Evolutionary conservation across 2,329 filamentous ascomycete genomes (phyloP).

Genomic region (Tolypocladium capitatum): DNA sequence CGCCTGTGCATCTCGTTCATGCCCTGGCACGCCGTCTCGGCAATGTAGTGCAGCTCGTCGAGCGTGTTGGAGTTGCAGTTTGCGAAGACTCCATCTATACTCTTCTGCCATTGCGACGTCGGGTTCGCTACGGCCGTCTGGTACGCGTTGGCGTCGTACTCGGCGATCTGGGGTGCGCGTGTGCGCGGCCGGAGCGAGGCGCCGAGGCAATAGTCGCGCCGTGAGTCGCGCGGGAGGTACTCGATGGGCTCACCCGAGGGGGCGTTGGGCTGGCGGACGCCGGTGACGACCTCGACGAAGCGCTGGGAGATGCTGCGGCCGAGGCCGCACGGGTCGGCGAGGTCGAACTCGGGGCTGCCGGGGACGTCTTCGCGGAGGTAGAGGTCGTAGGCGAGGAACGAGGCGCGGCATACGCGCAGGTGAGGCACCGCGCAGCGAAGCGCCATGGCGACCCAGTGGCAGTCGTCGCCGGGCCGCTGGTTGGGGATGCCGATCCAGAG

Average conservation of each 20-base stretch:
- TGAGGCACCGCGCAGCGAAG: conserved; percentile 21
- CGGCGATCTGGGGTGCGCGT: conserved; percentile 13
- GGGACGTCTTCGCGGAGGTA: conserved; percentile 20
- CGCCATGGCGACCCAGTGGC: conserved; percentile 28
- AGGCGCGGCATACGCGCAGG: conserved; percentile 28
- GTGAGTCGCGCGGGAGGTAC: conserved; percentile 17
- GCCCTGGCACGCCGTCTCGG: conserved; percentile 28
- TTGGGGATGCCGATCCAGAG: conserved; percentile 35
- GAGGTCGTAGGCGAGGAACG: conserved; percentile 29
- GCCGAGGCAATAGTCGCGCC: conserved; percentile 11
- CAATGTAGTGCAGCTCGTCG: conserved; percentile 30
- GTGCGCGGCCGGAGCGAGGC: conserved; percentile 12
- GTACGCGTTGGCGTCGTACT: conserved; percentile 24
- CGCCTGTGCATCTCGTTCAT: conserved; percentile 28
- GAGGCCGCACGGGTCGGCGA: conserved; percentile 27
- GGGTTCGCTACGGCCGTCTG: conserved; percentile 23
- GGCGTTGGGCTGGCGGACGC: conserved; percentile 23
- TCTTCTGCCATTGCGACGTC: conserved; percentile 27
- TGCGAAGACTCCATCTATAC: conserved; percentile 29
- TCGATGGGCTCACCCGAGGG: conserved; percentile 19
- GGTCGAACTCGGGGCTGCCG: conserved; percentile 22
- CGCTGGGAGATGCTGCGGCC: conserved; percentile 28
- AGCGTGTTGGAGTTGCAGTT: conserved; percentile 30
- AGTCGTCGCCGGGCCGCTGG: conserved; percentile 20
- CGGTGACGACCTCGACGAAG: conserved; percentile 31